Evolutionary conservation across 75 land plant genomes (phyloP), one percentile per base, ranked within the genome.

Genomic region (Selaginella moellendorffii): DNA sequence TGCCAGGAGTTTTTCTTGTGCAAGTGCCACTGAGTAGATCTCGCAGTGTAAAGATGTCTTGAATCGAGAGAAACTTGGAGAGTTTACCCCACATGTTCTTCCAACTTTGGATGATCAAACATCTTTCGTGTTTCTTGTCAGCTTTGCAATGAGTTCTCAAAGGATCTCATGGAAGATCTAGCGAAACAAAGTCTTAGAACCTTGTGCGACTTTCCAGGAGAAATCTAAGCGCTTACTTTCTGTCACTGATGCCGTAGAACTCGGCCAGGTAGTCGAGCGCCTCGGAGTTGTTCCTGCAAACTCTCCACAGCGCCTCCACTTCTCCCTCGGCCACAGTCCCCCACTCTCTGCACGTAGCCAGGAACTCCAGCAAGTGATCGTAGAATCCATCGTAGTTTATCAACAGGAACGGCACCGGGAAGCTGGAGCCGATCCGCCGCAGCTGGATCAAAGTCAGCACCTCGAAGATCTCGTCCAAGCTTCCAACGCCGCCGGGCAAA

Each of bases 381-480:
- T 83, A 90, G 63, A 79, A 90, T n/a, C 83, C 79, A 66, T 86
- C 85, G 31, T 90, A 90, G 70, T 84, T 86, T 83, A 90, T 80
- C 65, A 86, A 53, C 12, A 90, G 22, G 54, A 90, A 81, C 0
- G 96, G 96, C 31, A 90, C 91, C 1, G 91, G 91, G 53, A 73
- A 75, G 63, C 68, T 62, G 30, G 96, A 86, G 1, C 96, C 96
- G 24, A 90, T 72, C 52, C 96, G 74, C 63, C 77, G 31, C 0
- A 90, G 81, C 69, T 83, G 96, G 63, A 86, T 77, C 65, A 86
- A 72, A 10, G 91, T 78, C 0, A 86, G 65, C 23, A 90, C 82
- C 74, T 90, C 96, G 73, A 90, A 90, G 8, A 86, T 61, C 64
- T 90, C 96, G 78, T 90, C 96, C 28, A 90, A 42, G 23, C 87